Evolutionary conservation across 225 moss, liverwort and hornwort species (phyloP), one percentile per base, ranked within the genome.

Genomic region (Climacium dendroides): DNA sequence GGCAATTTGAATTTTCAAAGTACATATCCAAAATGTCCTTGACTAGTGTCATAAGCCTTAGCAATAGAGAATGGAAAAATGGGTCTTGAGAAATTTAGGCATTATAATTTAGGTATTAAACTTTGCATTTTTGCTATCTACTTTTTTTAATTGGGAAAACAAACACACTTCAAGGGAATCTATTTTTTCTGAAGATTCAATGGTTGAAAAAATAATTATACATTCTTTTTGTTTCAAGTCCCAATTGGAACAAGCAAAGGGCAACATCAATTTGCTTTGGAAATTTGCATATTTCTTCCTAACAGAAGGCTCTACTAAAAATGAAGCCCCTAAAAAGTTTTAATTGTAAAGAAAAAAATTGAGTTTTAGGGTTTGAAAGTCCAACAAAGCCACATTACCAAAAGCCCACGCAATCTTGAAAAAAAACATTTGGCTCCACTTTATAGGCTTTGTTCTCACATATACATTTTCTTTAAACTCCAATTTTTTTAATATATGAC

Each of bases 341-440:
- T n/a, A n/a, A n/a, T n/a, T n/a, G n/a, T n/a, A n/a, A n/a, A n/a
- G n/a, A n/a, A n/a, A n/a, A n/a, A n/a, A n/a, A n/a, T n/a, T 67
- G 23, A 37, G 4, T 23, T 37, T 13, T 23, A 0, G 3, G 7
- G 23, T 10, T 67, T 67, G 13, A 37, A 22, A 22, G 37, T 22
- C 0, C 1, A 0, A 13, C 7, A 37, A 37, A 12, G 22, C 2
- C 12, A 22, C 0, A 0, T 37, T 37, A 37, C 23, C 37, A 22
- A 22, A 67, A n/a, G 6, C 1, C 11, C 2, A 11, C 0, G n/a
- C 65, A 66, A 66, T 66, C n/a, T 66, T 66, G n/a, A 6, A 11
- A n/a, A 35, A n/a, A n/a, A 7, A 37, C 7, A 37, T n/a, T 3
- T 11, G 2, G 4, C 1, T 67, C 11, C 22, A 37, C 4, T 37